phyloP scores from a whole-genome alignment of 208 protist species.

The Leptomonas pyrrhocoris region DNA sequence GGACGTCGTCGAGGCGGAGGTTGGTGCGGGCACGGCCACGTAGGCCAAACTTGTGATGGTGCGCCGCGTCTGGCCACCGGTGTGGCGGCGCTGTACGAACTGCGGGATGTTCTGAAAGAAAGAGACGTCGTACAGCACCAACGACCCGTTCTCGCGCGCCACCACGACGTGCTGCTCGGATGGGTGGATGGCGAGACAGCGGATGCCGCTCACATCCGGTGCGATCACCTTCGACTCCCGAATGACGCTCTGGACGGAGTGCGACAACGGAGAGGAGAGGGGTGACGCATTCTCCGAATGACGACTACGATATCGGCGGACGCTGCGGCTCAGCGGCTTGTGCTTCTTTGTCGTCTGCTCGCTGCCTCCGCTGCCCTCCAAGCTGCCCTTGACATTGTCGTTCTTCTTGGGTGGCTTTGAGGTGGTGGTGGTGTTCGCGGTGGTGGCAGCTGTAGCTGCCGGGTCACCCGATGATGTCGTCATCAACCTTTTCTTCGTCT shows the following conservation, averaged over 20 bases:
- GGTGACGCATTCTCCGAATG: not conserved
- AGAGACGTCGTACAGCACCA: constrained; percentile 64
- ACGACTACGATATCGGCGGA: constrained; percentile 13
- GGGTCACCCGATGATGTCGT: too few relatives aligned
- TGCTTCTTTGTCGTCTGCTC: not conserved
- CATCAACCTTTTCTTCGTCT: not conserved
- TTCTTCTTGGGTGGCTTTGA: not conserved
- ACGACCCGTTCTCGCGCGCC: constrained; percentile 84
- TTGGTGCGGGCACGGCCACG: constrained; percentile 22
- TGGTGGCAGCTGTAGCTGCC: not conserved
- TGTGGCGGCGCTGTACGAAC: constrained; percentile 76
- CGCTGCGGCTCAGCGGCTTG: constrained; percentile 15
- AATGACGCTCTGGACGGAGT: constrained; percentile 39
- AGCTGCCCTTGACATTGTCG: not conserved
- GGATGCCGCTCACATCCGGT: constrained; percentile 80
- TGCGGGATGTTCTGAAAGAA: constrained; percentile 85
- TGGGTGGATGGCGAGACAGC: constrained; percentile 61
- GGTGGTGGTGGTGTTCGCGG: not conserved
- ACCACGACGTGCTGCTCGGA: constrained; percentile 61
- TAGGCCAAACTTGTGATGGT: constrained; percentile 79
- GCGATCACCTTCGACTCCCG: constrained; percentile 80
- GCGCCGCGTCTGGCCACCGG: constrained; percentile 63
- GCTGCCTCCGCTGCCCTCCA: not conserved
- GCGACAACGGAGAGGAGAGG: not conserved
- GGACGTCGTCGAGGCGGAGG: constrained; percentile 2